Base-by-base conservation (phyloP, 305 asterid genomes). In the Caryopteris hybrid region DNA sequence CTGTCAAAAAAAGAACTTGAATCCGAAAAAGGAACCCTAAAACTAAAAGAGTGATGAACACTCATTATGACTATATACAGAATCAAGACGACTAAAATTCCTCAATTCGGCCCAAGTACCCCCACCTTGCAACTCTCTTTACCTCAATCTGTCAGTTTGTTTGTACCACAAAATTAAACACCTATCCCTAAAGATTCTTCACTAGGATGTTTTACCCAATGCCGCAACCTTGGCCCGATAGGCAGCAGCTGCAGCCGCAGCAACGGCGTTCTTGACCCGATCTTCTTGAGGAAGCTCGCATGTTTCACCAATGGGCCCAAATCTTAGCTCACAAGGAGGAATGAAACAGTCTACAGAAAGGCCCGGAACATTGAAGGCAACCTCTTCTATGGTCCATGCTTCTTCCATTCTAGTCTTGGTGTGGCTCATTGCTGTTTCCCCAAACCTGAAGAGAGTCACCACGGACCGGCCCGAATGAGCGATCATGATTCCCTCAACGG, bases 401-500 rank as follows among this genome's bases (percentile, higher is more conserved):
- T 90, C 97, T 69, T 90, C 96, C 96, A 90, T 90, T 64, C 94
- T 79, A 27, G 97, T 90, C 73, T 90, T 90, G 0, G 97, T 90
- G 53, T 90, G 96, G 76, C 92, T 85, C 96, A 85, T 84, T 13
- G 95, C 96, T 0, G 96, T 91, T 51, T 91, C 97, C 0, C 97
- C 96, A 1, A 91, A 88, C 76, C 89, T 83, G 76, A 88, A 91
- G 61, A 88, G 96, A 33, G 97, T 89, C 1, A 83, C 93, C 60
- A 89, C 84, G 0, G 97, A 91, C 20, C 93, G 66, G 9, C 97
- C 96, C 0, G 95, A 89, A 70, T 91, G 97, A 36, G 97, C 96
- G 14, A 91, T 87, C 96, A 88, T 83, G 76, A 91, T 77, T 68
- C 97, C 97, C 75, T 91, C 97, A 9, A 88, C 87, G 0, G 91